A percentile compares a stretch with the other conserved stretches of the same genome.
These are phyloP conservation scores for Eustoma russellianum DNA, from an alignment of 257 asterid species.

Conservation along the genomic window DNA sequence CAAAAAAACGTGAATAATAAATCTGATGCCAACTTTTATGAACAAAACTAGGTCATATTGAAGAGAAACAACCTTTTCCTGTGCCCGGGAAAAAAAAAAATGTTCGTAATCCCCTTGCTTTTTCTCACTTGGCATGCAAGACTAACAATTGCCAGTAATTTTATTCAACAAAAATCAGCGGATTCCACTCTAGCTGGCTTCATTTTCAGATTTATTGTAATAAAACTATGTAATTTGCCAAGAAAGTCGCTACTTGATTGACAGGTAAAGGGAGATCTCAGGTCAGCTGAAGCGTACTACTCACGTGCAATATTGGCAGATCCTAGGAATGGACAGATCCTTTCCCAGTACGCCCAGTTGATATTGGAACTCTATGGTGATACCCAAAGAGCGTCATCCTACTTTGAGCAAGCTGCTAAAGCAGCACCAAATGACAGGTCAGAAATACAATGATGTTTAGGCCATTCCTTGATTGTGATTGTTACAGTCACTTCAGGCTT, in stretches of 20 bases:
- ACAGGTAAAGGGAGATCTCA: slow-evolving; percentile 64
- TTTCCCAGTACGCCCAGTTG: slow-evolving; percentile 48
- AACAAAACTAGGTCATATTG: too few species aligned
- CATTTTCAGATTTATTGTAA: too few species aligned
- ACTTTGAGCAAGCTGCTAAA: slow-evolving; percentile 55
- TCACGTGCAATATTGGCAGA: slow-evolving; percentile 49
- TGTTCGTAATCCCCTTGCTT: too few species aligned
- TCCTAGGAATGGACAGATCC: slow-evolving; percentile 55
- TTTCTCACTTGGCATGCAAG: not conserved
- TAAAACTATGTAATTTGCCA: not conserved
- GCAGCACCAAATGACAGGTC: slow-evolving; percentile 66
- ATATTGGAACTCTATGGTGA: slow-evolving; percentile 62
- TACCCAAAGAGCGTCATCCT: slow-evolving; percentile 42
- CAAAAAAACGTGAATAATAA: too few species aligned
- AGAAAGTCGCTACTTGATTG: not conserved
- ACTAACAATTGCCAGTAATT: not conserved
- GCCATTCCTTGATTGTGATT: not conserved
- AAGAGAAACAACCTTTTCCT: too few species aligned
- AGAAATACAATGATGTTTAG: not conserved
- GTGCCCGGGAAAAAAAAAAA: too few species aligned
- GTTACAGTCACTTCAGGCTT: too few species aligned
- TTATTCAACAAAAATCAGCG: too few species aligned
- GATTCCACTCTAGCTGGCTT: not conserved
- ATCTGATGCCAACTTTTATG: too few species aligned
- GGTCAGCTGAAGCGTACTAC: slow-evolving; percentile 65